A percentile compares a stretch with the other conserved stretches of the same genome.
Evolutionary conservation across 179 eudicot genomes (phyloP).

Genomic region (Sideroxylon spinosum): DNA sequence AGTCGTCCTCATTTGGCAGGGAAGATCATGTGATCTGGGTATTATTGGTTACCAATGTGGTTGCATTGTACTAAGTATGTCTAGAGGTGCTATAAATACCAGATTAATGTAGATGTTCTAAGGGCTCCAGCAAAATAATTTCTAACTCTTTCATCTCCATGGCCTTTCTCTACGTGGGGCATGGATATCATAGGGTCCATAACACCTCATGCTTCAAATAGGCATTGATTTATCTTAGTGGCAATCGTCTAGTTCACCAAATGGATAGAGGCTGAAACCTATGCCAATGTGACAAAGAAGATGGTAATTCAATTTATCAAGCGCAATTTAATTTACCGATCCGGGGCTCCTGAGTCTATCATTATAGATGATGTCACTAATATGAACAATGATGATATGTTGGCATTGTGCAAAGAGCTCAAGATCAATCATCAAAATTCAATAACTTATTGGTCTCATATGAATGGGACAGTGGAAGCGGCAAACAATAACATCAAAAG

Average conservation of each 20-base stretch:
- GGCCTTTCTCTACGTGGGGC: not conserved
- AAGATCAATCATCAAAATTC: not conserved
- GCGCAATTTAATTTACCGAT: not conserved
- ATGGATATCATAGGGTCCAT: constrained; percentile 1
- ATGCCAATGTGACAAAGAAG: too few relatives aligned
- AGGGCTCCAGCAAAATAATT: not conserved
- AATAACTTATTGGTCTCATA: not conserved
- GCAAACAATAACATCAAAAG: constrained; percentile 11
- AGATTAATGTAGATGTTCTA: not conserved
- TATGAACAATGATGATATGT: not conserved
- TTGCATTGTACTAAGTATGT: not conserved
- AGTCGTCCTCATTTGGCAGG: not conserved
- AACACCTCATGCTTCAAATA: not conserved
- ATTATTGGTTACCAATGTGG: not conserved
- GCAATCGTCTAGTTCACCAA: constrained; percentile 13
- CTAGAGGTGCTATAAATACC: not conserved
- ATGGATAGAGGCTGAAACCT: too few relatives aligned
- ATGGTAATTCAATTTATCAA: not conserved
- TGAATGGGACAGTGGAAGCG: not conserved
- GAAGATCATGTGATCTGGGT: not conserved
- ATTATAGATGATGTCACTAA: not conserved
- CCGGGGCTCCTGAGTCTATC: not conserved
- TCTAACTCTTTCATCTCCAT: not conserved
- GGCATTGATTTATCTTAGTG: not conserved
- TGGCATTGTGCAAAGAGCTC: not conserved